phyloP scores from a whole-genome alignment of 495 filamentous ascomycete genomes.

The Neurospora sp. region DNA sequence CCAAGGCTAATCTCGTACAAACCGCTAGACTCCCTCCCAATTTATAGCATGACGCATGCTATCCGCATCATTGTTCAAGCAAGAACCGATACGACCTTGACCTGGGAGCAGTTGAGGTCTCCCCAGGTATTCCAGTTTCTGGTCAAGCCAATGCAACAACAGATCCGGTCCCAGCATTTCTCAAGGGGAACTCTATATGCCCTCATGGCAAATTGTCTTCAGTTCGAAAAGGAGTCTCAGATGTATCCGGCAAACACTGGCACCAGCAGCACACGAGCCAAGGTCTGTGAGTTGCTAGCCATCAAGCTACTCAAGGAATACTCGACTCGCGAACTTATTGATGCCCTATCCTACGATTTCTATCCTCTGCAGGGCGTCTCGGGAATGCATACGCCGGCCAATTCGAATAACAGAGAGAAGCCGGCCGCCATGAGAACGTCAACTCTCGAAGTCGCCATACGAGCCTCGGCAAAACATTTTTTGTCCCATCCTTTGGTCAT shows the following conservation, averaged over 20 bases:
- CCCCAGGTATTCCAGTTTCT: conserved; percentile 94
- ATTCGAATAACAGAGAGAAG: conserved; percentile 22
- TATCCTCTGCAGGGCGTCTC: conserved; percentile 71
- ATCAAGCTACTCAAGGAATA: conserved; percentile 86
- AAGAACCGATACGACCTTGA: conserved; percentile 79
- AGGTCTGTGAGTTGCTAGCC: conserved; percentile 85
- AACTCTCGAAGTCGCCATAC: conserved; percentile 83
- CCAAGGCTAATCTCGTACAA: not conserved
- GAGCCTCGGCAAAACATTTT: conserved; percentile 81
- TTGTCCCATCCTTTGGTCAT: conserved; percentile 82
- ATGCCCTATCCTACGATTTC: conserved; percentile 90
- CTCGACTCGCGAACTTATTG: conserved; percentile 75
- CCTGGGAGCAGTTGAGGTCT: conserved; percentile 92
- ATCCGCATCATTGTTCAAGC: conserved; percentile 73
- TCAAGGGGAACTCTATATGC: conserved; percentile 80
- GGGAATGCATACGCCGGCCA: conserved; percentile 37
- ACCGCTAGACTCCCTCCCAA: conserved; percentile 48
- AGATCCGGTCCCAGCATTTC: conserved; percentile 69
- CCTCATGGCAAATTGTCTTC: conserved; percentile 83
- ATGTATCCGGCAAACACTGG: conserved; percentile 73
- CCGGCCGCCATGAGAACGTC: conserved; percentile 64
- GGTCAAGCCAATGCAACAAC: conserved; percentile 80
- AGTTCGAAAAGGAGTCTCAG: conserved; percentile 81
- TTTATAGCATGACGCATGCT: conserved; percentile 82
- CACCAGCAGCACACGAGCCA: conserved; percentile 67